These are phyloP conservation scores for Pilatotrama ljubarskyi DNA, from an alignment of 768 basidiomycete genomes.

Conservation along the genomic window DNA sequence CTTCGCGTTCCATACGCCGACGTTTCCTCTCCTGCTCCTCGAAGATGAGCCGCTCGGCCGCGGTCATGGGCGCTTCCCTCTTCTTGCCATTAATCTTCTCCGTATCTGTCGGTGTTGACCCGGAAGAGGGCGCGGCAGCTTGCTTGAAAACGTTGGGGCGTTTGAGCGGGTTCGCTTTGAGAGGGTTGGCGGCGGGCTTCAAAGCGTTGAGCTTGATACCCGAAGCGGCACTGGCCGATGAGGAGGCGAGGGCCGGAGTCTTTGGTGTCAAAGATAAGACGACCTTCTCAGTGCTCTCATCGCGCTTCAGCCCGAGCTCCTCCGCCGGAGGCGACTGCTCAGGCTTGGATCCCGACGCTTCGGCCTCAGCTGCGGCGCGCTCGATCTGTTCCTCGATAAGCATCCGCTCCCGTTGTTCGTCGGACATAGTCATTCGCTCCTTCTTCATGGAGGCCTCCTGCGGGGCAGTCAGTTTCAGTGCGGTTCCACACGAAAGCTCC, in stretches of 20 bases:
- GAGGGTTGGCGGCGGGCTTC: constrained; percentile 57
- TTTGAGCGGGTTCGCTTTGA: constrained; percentile 71
- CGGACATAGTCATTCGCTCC: constrained; percentile 86
- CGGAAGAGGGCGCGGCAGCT: constrained; percentile 35
- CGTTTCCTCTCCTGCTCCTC: constrained; percentile 93
- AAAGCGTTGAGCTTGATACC: constrained; percentile 39
- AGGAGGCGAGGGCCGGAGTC: constrained; percentile 37
- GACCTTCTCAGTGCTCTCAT: constrained; percentile 71
- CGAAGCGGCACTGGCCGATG: constrained; percentile 20
- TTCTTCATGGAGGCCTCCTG: constrained; percentile 88
- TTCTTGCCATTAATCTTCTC: constrained; percentile 55
- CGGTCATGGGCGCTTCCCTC: constrained; percentile 68
- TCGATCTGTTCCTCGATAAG: constrained; percentile 94
- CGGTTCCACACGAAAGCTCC: not conserved
- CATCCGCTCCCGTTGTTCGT: constrained; percentile 90
- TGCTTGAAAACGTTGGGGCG: constrained; percentile 75
- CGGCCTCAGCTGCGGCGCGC: constrained; percentile 62
- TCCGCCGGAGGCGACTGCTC: constrained; percentile 31
- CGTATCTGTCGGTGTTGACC: constrained; percentile 29
- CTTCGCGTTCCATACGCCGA: constrained; percentile 65
- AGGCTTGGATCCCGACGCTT: constrained; percentile 29
- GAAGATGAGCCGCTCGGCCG: constrained; percentile 81
- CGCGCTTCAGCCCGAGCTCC: constrained; percentile 68
- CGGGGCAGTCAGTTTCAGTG: not conserved
- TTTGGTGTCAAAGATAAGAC: constrained; percentile 72